These are phyloP conservation scores for Lasiosphaeris hirsuta DNA, from an alignment of 495 filamentous ascomycete species.

Conservation along the genomic window DNA sequence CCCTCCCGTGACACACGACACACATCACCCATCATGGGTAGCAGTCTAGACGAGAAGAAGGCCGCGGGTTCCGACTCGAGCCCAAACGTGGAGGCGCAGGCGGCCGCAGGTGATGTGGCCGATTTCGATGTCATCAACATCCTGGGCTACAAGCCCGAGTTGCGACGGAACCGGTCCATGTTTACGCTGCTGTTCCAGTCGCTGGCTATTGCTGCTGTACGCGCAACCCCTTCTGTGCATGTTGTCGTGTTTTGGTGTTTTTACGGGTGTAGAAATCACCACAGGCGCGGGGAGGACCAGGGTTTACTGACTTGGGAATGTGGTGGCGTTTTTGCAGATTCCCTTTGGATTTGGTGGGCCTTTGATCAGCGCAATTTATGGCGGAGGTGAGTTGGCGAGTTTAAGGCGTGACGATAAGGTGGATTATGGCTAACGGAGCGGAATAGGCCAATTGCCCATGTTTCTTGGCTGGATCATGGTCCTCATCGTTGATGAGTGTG, in stretches of 20 bases:
- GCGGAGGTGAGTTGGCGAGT: constrained; percentile 28
- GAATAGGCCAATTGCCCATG: constrained; percentile 24
- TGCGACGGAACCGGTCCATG: constrained; percentile 51
- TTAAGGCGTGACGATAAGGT: background rate
- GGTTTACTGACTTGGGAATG: too few relatives aligned
- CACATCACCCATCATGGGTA: too few relatives aligned
- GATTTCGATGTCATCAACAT: constrained; percentile 40
- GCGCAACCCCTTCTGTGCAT: constrained; percentile 6
- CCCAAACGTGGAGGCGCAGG: constrained; percentile 8
- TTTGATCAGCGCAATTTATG: constrained; percentile 36
- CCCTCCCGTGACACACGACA: too few relatives aligned
- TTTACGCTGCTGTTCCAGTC: constrained; percentile 40
- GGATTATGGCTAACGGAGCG: constrained; percentile 1
- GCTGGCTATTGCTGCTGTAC: constrained; percentile 43
- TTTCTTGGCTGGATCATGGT: constrained; percentile 57
- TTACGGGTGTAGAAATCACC: background rate
- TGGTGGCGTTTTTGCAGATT: constrained; percentile 25
- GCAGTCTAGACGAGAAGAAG: constrained; percentile 15
- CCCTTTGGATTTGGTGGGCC: constrained; percentile 41
- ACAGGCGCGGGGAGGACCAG: too few relatives aligned
- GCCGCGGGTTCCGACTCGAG: background rate
- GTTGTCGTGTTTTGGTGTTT: background rate
- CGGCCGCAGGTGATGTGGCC: background rate
- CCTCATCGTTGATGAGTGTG: constrained; percentile 55
- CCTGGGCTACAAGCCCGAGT: constrained; percentile 60